These are phyloP conservation scores for Coelastrella sp. DNA, from an alignment of 139 green algal species.

Conservation along the genomic window DNA sequence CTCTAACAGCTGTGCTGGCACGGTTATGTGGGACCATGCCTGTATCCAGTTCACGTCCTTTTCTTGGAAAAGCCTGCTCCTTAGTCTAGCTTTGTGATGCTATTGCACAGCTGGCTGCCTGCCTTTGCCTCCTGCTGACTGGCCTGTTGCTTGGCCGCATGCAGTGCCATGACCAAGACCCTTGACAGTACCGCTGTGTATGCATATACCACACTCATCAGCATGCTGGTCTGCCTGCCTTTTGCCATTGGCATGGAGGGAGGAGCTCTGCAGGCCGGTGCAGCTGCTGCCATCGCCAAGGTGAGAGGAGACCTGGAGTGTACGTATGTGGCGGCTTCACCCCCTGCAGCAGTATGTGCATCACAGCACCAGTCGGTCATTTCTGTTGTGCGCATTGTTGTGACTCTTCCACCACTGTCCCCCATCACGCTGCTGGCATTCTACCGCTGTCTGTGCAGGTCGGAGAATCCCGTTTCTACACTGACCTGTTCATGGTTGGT, in stretches of 20 bases:
- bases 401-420: background rate
- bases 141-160: background rate
- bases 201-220: conserved; percentile 98
- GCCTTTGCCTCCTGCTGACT: background rate
- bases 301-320: background rate
- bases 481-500: conserved; percentile 87
- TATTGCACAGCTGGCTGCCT: background rate
- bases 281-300: conserved; percentile 67
- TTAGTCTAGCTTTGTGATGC: too few relatives aligned
- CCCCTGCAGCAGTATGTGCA: background rate
- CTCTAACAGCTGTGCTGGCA: too few relatives aligned
- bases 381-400: background rate
- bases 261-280: conserved; percentile 56
- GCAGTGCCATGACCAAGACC: conserved; percentile 84
- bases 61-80: too few relatives aligned
- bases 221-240: conserved; percentile 91
- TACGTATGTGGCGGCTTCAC: background rate
- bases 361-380: background rate
- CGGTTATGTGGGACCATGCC: too few relatives aligned
- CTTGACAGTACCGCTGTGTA: conserved; percentile 95
- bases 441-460: conserved; percentile 50
- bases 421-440: background rate
- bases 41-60: too few relatives aligned
- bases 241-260: conserved; percentile 90
- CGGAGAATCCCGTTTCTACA: conserved; percentile 85